Base-by-base conservation (phyloP, 768 basidiomycete genomes). In the Clitopilus passeckerianus region DNA sequence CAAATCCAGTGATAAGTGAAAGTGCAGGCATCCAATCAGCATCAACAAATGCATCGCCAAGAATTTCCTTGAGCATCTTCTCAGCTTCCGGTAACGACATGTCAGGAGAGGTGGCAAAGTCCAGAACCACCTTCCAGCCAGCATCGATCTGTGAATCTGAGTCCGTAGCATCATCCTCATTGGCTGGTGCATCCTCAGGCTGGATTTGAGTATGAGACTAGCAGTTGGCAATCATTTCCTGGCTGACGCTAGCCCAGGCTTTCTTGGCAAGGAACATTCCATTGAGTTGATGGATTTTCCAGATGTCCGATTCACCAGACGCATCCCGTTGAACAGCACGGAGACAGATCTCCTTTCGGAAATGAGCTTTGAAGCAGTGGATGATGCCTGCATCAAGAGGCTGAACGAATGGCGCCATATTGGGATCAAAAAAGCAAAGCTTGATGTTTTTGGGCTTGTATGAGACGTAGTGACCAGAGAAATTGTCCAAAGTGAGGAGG, bases 321-420 rank as follows among this genome's bases (percentile, higher is more conserved):
- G 75, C 68, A 56, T 74, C 71, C 6, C 60, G 65, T 60, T 72
- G 64, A 23, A 76, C 63, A 1, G 74, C 67, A 16, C 64, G 63
- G 24, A 64, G 56, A 55, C 71, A 71, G 58, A 69, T 74, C 0
- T 56, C 46, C 6, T 64, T 57, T 14, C 63, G 59, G 53, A 77
- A 78, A 10, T 77, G 68, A 0, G 75, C 72, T 50, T 75, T 73
- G 63, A 74, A 72, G 59, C 70, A 72, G 6, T 58, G 57, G 46
- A 76, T 77, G 20, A 77, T 73, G 0, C 74, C 75, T 20, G 68
- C 64, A 43, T 78, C 73, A 14, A 64, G 68, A 6, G 70, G 71
- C 52, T 75, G 72, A 0, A 75, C 59, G 58, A 69, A 65, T 0
- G 66, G 18, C 7, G 67, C 75, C 12, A 75, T 64, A 24, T 75